These are phyloP conservation scores for Wallacemonas rigidus DNA, from an alignment of 208 protist genomes.

Conservation along the genomic window DNA sequence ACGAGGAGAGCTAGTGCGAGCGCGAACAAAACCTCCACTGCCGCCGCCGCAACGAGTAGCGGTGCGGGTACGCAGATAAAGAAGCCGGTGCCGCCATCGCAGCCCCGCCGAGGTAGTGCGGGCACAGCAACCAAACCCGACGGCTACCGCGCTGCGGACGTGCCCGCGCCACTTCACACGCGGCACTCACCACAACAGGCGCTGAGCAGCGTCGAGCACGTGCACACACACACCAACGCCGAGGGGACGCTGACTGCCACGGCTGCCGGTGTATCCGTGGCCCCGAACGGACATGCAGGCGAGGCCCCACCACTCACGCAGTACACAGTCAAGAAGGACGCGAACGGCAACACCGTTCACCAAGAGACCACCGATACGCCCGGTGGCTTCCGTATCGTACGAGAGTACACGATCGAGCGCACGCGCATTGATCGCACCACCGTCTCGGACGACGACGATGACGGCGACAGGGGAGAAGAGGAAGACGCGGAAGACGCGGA, in stretches of 20 bases:
- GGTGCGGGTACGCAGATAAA: neutral
- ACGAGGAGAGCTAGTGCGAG: neutral
- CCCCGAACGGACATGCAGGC: too few relatives aligned
- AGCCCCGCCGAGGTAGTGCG: constrained; percentile 2
- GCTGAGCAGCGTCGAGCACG: too few relatives aligned
- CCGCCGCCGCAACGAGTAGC: too few relatives aligned
- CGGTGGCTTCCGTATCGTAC: constrained; percentile 20
- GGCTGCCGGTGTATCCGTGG: neutral
- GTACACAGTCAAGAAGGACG: constrained; percentile 9
- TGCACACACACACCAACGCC: neutral
- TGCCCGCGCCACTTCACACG: neutral
- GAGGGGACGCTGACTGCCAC: neutral
- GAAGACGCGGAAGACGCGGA: constrained; percentile 10
- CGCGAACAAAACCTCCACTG: neutral
- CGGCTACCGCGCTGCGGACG: too few relatives aligned
- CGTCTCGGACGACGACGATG: constrained; percentile 7
- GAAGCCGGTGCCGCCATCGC: constrained; percentile 2
- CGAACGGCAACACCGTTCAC: constrained; percentile 2
- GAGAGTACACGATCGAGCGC: constrained; percentile 30
- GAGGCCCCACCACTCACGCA: neutral
- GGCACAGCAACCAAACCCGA: neutral
- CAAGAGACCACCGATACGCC: constrained; percentile 14
- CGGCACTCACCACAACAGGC: neutral
- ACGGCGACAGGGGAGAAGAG: neutral
- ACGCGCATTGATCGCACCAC: constrained; percentile 22